Conservation (phyloP, 306 rosid species). For the Glycine tomentella region DNA sequence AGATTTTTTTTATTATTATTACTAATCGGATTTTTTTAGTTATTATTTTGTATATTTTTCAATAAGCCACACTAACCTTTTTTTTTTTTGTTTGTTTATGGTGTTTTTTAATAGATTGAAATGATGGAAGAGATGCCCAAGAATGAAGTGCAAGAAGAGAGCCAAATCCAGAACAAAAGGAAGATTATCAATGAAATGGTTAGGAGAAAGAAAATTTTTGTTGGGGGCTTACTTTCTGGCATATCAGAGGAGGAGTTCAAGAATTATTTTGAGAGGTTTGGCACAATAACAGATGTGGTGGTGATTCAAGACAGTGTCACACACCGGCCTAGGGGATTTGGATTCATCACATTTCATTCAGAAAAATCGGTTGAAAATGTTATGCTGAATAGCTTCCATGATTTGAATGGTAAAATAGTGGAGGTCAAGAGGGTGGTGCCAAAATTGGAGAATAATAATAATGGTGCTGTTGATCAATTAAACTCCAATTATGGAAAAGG, state of each 20-base stretch:
- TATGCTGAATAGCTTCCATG: neutral
- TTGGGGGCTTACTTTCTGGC: neutral
- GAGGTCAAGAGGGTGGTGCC: slow-evolving; percentile 15
- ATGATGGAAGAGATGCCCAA: neutral
- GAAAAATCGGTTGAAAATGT: slow-evolving; percentile 6
- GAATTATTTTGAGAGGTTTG: neutral
- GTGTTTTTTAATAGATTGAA: neutral
- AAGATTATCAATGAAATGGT: neutral
- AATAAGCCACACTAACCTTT: neutral
- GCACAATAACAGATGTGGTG: neutral
- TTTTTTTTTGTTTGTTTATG: neutral
- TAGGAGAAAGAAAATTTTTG: slow-evolving; percentile 1
- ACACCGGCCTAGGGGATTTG: neutral
- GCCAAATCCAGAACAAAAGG: neutral
- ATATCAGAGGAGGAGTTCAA: neutral
- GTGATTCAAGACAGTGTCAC: neutral
- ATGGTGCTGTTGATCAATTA: neutral
- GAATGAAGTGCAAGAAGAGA: neutral
- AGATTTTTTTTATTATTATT: too few relatives aligned
- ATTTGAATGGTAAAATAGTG: slow-evolving; percentile 7
- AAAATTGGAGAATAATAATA: neutral
- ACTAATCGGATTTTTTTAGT: too few relatives aligned
- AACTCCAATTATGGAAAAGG: neutral
- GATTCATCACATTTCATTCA: slow-evolving; percentile 14
- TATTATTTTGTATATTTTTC: neutral